These are phyloP conservation scores for Botryotinia convoluta DNA, from an alignment of 2,329 filamentous ascomycete genomes.

Conservation along the genomic window DNA sequence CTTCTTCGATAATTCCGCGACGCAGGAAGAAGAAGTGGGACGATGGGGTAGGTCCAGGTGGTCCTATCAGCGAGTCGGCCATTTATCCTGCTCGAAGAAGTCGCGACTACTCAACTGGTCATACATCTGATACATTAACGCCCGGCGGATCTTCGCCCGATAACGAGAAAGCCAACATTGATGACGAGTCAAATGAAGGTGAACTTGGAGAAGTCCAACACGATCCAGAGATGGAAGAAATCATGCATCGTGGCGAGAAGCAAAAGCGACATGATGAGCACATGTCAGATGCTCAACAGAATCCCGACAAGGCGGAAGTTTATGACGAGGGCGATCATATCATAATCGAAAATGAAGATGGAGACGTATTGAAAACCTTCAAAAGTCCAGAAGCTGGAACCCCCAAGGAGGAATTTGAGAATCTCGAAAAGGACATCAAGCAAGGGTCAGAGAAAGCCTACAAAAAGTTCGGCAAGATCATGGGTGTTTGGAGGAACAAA, in stretches of 20 bases:
- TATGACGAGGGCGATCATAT: conserved; percentile 79
- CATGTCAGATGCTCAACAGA: conserved; percentile 34
- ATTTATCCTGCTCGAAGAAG: conserved; percentile 63
- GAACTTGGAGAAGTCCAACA: conserved; percentile 38
- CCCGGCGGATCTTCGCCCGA: conserved; percentile 34
- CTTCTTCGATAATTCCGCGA: conserved; percentile 58
- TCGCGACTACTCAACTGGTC: conserved; percentile 31
- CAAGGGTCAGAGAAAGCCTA: conserved; percentile 31
- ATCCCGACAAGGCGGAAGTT: conserved; percentile 54
- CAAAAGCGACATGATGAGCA: conserved; percentile 38
- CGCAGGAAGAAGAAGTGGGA: conserved; percentile 67
- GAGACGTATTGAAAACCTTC: conserved; percentile 75
- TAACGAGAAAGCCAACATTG: conserved; percentile 31
- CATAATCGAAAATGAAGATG: conserved; percentile 80
- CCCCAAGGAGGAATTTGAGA: conserved; percentile 40
- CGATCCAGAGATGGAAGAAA: conserved; percentile 39
- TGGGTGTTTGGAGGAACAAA: conserved; percentile 38
- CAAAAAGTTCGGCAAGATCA: conserved; percentile 35
- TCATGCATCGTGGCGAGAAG: conserved; percentile 36
- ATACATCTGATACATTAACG: conserved; percentile 36
- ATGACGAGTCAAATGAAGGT: conserved; percentile 38
- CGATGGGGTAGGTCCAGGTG: conserved; percentile 72
- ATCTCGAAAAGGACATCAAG: conserved; percentile 42
- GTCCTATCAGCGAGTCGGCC: conserved; percentile 85
- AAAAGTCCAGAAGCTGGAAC: conserved; percentile 32